Conservation (phyloP, 23 red algal species). For the Gracilaria domingensis region DNA sequence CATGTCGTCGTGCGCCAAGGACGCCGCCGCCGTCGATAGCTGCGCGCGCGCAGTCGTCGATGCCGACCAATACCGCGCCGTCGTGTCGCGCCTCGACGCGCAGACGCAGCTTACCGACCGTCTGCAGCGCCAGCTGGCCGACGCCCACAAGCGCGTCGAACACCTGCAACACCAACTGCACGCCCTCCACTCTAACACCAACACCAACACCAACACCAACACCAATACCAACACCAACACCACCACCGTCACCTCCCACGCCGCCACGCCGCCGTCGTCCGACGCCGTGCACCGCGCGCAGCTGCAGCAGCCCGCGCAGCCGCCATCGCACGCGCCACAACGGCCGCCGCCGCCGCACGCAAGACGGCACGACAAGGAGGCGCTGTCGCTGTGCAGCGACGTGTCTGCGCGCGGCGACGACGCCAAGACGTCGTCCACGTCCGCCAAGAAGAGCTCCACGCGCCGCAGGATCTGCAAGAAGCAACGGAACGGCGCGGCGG, state of each 20-base stretch:
- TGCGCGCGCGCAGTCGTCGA: not conserved
- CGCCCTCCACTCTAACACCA: not conserved
- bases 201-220: constrained; percentile 1
- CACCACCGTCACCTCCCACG: not conserved
- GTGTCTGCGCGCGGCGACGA: constrained; percentile 30
- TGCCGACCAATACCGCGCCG: constrained; percentile 19
- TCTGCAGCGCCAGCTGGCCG: constrained; percentile 22
- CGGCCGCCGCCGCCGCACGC: not conserved
- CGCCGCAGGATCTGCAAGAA: constrained; percentile 13
- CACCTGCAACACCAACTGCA: constrained; percentile 22
- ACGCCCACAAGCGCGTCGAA: constrained; percentile 20
- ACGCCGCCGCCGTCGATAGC: not conserved
- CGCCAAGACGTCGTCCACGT: not conserved
- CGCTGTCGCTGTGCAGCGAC: constrained; percentile 56
- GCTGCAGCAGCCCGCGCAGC: not conserved
- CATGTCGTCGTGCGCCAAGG: not conserved
- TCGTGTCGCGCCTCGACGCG: constrained; percentile 19
- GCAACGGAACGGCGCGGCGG: not conserved
- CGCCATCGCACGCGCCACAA: not conserved
- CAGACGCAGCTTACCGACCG: not conserved
- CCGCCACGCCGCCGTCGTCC: not conserved
- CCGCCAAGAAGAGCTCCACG: not conserved
- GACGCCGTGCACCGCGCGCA: constrained; percentile 13
- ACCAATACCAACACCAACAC: not conserved
- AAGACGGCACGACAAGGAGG: constrained; percentile 8